Conservation (phyloP, 257 asterid genomes). For the Solanum commersonii region DNA sequence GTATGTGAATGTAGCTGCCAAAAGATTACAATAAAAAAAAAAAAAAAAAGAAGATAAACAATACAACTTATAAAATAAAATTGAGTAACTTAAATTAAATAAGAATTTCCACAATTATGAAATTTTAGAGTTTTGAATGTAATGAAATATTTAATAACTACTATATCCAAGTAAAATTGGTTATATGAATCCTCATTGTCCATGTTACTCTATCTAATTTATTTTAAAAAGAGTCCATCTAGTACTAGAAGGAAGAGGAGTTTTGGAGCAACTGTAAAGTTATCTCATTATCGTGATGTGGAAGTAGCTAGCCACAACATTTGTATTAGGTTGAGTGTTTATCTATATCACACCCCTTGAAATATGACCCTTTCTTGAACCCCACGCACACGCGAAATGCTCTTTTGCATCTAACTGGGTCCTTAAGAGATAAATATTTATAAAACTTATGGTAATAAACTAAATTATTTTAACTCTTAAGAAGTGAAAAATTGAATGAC, state of each 20-base stretch:
- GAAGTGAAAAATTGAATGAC: not conserved
- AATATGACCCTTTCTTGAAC: not conserved
- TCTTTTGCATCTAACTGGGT: too few relatives aligned
- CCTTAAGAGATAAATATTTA: not conserved
- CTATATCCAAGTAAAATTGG: fast-evolving
- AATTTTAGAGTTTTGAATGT: not conserved
- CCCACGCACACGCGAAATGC: too few relatives aligned
- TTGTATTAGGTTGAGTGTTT: not conserved
- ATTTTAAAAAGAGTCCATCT: not conserved
- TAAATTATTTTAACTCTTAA: not conserved
- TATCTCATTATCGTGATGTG: too few relatives aligned
- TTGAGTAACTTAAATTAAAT: not conserved
- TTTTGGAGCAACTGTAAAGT: too few relatives aligned
- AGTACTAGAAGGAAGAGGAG: not conserved
- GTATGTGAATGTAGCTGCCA: constrained; percentile 1
- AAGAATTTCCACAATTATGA: not conserved
- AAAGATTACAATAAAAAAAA: not conserved
- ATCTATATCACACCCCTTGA: not conserved
- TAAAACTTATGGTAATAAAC: not conserved
- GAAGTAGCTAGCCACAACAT: too few relatives aligned
- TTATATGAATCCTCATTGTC: not conserved
- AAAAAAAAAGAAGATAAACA: too few relatives aligned
- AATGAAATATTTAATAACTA: not conserved
- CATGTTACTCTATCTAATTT: not conserved
- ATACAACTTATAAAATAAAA: not conserved